Conservation (phyloP, 306 rosid species). For the Glycine latifolia region DNA sequence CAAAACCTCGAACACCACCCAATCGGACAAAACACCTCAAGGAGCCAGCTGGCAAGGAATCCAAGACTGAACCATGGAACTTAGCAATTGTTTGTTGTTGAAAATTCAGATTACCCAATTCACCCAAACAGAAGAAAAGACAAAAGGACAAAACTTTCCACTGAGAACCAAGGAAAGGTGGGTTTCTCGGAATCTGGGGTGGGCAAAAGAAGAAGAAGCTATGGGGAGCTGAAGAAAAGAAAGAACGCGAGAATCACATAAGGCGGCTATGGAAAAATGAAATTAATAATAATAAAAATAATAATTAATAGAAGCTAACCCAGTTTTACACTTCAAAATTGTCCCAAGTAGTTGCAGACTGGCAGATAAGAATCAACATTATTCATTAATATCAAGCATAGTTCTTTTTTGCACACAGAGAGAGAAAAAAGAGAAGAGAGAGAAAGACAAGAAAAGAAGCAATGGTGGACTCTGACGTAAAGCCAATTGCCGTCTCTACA, state of each 20-base stretch:
- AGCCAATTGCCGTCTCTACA: conserved; percentile 43
- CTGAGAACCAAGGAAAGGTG: conserved; percentile 35
- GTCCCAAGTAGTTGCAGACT: not conserved
- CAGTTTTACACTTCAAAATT: conserved; percentile 28
- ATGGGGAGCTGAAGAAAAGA: not conserved
- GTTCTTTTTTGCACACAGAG: conserved; percentile 15
- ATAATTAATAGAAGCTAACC: conserved; percentile 8
- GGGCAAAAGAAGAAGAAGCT: conserved; percentile 22
- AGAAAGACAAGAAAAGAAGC: not conserved
- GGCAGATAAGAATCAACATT: conserved; percentile 38
- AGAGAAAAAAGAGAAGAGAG: conserved; percentile 20
- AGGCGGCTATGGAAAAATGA: conserved; percentile 51
- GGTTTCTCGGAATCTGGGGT: conserved; percentile 13
- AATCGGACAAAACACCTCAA: conserved; percentile 37
- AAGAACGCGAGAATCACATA: conserved; percentile 43
- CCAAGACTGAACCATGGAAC: conserved; percentile 45
- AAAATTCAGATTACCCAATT: conserved; percentile 17
- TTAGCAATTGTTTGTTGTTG: conserved; percentile 11
- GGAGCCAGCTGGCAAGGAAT: conserved; percentile 38
- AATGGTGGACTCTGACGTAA: conserved; percentile 56
- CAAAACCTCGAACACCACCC: conserved; percentile 48
- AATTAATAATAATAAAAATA: not conserved
- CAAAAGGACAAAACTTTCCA: conserved; percentile 20
- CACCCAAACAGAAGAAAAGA: conserved; percentile 36
- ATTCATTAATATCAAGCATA: conserved; percentile 22